Percentiles rank a stretch among this genome's conserved stretches.
Conservation (phyloP, 345 rosid genomes). For the Eutrema japonicum region DNA sequence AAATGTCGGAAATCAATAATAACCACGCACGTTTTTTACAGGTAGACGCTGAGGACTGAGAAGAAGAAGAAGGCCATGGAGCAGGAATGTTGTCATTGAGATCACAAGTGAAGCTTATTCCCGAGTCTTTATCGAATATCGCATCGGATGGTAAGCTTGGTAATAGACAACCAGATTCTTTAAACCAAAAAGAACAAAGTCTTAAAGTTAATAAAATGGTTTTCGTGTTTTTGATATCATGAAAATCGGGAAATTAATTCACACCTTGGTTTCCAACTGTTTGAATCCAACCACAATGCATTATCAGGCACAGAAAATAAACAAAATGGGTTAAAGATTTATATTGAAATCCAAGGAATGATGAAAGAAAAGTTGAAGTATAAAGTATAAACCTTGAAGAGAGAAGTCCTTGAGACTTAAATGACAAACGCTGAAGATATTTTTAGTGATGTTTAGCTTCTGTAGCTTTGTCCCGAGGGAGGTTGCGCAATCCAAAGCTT, state of each 20-base stretch:
- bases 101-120: constrained; percentile 94
- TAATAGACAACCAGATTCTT: constrained; percentile 91
- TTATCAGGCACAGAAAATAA: neutral
- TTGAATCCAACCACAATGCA: constrained; percentile 32
- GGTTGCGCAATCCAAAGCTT: constrained; percentile 89
- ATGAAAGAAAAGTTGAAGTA: neutral
- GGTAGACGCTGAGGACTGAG: constrained; percentile 60
- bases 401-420: constrained; percentile 96
- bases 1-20: neutral
- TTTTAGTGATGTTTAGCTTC: constrained; percentile 62
- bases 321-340: neutral
- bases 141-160: constrained; percentile 99
- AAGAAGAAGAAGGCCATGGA: constrained; percentile 75
- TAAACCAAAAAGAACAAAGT: constrained; percentile 17
- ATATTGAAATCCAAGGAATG: neutral
- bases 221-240: neutral
- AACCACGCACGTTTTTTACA: constrained; percentile 73
- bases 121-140: constrained; percentile 69
- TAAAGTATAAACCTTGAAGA: constrained; percentile 72
- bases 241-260: constrained; percentile 9
- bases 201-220: constrained; percentile 16
- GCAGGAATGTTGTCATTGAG: constrained; percentile 97
- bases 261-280: constrained; percentile 77
- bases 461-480: constrained; percentile 70
- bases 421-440: constrained; percentile 78